These are phyloP conservation scores for Puccinia brachypodii DNA, from an alignment of 1,284 basidiomycete genomes.

Conservation along the genomic window DNA sequence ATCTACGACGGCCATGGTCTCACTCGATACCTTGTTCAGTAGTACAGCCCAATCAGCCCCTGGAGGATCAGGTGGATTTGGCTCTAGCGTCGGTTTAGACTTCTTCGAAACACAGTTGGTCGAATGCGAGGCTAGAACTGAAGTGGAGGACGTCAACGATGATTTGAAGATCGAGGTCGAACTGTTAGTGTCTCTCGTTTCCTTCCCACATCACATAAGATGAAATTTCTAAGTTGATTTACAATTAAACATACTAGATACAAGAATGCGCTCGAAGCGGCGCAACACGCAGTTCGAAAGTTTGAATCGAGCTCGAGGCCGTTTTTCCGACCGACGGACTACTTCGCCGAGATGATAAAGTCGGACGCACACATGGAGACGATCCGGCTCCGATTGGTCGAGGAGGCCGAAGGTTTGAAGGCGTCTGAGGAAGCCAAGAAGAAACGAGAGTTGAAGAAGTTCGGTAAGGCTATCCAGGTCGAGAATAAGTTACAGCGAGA, in stretches of 20 bases:
- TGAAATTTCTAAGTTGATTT: neutral
- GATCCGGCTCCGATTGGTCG: constrained; percentile 83
- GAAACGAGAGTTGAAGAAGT: constrained; percentile 44
- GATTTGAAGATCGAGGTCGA: constrained; percentile 45
- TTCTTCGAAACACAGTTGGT: constrained; percentile 46
- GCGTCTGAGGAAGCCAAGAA: constrained; percentile 45
- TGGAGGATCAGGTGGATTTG: neutral
- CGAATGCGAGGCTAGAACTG: constrained; percentile 24
- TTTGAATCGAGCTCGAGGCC: constrained; percentile 67
- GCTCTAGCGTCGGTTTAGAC: constrained; percentile 15
- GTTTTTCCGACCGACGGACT: constrained; percentile 90
- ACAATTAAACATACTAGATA: constrained; percentile 65
- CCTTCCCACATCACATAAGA: neutral
- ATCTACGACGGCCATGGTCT: neutral
- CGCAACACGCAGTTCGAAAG: constrained; percentile 71
- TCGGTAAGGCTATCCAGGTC: constrained; percentile 47
- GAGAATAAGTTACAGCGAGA: constrained; percentile 40
- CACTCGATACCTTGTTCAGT: constrained; percentile 4
- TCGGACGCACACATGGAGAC: constrained; percentile 97
- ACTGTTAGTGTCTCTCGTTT: constrained; percentile 24
- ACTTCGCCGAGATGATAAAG: constrained; percentile 99
- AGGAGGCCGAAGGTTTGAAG: constrained; percentile 63
- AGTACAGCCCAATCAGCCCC: neutral
- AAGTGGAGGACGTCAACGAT: constrained; percentile 35
- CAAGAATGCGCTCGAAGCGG: constrained; percentile 86